Conservation (phyloP, 352 stramenopile species). For the Phytophthora pistaciae region DNA sequence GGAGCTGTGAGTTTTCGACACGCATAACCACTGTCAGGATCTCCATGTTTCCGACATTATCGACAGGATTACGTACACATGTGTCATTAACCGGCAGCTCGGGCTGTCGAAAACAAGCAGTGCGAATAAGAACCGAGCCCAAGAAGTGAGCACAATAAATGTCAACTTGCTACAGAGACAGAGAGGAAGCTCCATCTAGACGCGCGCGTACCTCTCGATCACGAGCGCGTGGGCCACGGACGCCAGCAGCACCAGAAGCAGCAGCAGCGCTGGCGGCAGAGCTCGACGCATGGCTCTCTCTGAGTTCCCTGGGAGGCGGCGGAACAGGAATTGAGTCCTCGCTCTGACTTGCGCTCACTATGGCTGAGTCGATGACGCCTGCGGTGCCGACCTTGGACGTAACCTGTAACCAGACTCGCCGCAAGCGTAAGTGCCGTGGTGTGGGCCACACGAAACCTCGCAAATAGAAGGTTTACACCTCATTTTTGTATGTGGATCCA, state of each 20-base stretch:
- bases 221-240: constrained; percentile 42
- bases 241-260: constrained; percentile 19
- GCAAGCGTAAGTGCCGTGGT: constrained; percentile 23
- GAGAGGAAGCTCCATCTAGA: not conserved
- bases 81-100: constrained; percentile 62
- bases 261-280: constrained; percentile 5
- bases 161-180: not conserved
- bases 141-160: constrained; percentile 17
- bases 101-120: constrained; percentile 46
- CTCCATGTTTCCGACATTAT: not conserved
- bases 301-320: constrained; percentile 5
- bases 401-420: constrained; percentile 15
- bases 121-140: not conserved
- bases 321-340: constrained; percentile 10
- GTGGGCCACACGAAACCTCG: constrained; percentile 11
- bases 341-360: constrained; percentile 30
- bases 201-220: constrained; percentile 49
- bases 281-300: constrained; percentile 26
- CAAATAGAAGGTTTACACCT: constrained; percentile 15
- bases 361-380: constrained; percentile 25
- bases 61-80: constrained; percentile 59
- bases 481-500: constrained; percentile 1
- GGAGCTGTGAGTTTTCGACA: constrained; percentile 39
- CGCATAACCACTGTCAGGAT: constrained; percentile 4
- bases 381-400: constrained; percentile 6